phyloP scores from a whole-genome alignment of 2,329 filamentous ascomycete genomes.

The Colletotrichum spaethianum region DNA sequence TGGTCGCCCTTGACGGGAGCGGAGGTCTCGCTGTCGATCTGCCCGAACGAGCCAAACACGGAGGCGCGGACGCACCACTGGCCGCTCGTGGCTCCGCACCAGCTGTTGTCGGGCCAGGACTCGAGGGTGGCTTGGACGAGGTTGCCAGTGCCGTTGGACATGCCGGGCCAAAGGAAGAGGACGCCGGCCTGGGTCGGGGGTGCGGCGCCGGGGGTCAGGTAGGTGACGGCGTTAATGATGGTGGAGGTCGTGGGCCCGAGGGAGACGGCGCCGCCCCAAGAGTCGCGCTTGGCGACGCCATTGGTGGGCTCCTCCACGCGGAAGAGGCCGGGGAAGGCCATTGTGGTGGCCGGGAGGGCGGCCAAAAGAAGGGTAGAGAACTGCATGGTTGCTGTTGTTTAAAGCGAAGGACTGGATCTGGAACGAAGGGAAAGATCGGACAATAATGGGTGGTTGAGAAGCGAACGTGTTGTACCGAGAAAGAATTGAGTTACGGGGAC shows the following conservation, averaged over 20 bases:
- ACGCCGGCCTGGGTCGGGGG: constrained; percentile 43
- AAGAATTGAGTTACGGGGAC: not conserved
- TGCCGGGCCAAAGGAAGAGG: constrained; percentile 60
- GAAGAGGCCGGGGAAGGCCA: constrained; percentile 32
- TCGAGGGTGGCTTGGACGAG: constrained; percentile 59
- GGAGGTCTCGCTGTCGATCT: too few relatives aligned
- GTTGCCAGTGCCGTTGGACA: constrained; percentile 61
- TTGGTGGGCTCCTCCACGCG: constrained; percentile 26
- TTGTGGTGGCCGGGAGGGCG: constrained; percentile 21
- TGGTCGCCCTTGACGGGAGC: constrained; percentile 12
- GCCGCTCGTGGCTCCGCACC: constrained; percentile 55
- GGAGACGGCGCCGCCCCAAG: constrained; percentile 31
- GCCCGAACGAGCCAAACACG: constrained; percentile 47
- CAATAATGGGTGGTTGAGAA: constrained; percentile 17
- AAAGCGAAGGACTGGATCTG: constrained; percentile 1
- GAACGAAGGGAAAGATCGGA: constrained; percentile 11
- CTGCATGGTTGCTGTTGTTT: constrained; percentile 18
- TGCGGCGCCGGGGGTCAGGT: constrained; percentile 50
- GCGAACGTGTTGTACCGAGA: constrained; percentile 4
- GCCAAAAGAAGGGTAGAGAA: constrained; percentile 23
- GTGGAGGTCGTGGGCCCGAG: constrained; percentile 41
- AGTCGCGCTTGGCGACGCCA: constrained; percentile 23
- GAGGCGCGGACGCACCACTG: constrained; percentile 55
- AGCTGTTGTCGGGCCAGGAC: constrained; percentile 48
- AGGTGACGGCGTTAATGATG: constrained; percentile 56